These are phyloP conservation scores for Pinus tabuliformis DNA, from an alignment of 75 land plant genomes.

Conservation along the genomic window DNA sequence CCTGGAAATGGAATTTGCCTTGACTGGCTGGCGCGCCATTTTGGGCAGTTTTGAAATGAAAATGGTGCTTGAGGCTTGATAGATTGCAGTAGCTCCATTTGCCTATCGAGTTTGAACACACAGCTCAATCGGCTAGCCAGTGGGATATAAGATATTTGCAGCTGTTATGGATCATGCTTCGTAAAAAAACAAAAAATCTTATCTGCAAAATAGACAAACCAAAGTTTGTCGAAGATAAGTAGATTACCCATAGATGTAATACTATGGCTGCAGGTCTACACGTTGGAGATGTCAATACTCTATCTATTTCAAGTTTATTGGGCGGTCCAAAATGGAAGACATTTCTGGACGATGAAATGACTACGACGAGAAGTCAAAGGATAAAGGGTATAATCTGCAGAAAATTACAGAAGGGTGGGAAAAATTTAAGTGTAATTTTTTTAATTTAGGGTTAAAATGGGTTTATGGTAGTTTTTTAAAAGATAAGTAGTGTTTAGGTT, in stretches of 20 bases:
- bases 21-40: background rate
- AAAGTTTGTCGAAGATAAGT: background rate
- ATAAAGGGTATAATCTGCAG: too few relatives aligned
- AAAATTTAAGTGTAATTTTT: too few relatives aligned
- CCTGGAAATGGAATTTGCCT: background rate
- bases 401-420: too few relatives aligned
- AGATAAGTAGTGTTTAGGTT: too few relatives aligned
- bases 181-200: background rate
- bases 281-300: too few relatives aligned
- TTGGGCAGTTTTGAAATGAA: background rate
- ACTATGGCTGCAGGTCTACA: background rate
- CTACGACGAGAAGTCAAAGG: too few relatives aligned
- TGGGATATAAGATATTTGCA: background rate
- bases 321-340: too few relatives aligned
- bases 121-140: background rate
- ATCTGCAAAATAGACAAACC: background rate
- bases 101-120: background rate
- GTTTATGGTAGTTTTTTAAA: too few relatives aligned
- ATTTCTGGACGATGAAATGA: too few relatives aligned
- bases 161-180: background rate
- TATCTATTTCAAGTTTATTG: too few relatives aligned
- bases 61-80: background rate
- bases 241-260: background rate
- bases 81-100: slow-evolving; percentile 7
- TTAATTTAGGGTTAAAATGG: too few relatives aligned